phyloP scores from a whole-genome alignment of 1,139 yeast genomes.

The Lodderomyces theae region DNA sequence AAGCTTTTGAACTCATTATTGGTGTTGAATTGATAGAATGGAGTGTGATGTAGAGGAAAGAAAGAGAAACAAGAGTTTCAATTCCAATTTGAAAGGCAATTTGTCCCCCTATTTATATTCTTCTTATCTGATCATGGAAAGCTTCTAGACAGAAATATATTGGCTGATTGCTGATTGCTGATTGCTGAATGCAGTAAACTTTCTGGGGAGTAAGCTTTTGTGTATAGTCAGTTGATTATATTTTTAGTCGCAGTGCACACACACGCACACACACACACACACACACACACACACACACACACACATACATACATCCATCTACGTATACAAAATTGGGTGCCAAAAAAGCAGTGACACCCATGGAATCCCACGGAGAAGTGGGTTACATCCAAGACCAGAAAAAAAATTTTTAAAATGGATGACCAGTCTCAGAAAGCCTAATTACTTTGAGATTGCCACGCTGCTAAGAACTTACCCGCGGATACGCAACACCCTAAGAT shows the following conservation, averaged over 20 bases:
- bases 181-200: too few relatives aligned
- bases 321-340: too few relatives aligned
- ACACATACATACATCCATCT: too few relatives aligned
- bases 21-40: background rate
- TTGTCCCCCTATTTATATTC: background rate
- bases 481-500: background rate
- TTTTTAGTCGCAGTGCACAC: background rate
- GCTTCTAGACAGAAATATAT: too few relatives aligned
- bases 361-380: slow-evolving; percentile 2
- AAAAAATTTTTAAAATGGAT: background rate
- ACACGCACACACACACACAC: background rate
- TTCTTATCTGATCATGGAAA: too few relatives aligned
- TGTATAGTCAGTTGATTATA: too few relatives aligned
- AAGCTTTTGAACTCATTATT: slow-evolving; percentile 5
- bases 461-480: background rate
- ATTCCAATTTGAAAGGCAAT: background rate
- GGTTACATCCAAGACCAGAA: background rate
- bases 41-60: background rate
- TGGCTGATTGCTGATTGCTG: too few relatives aligned
- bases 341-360: background rate
- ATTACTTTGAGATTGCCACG: background rate
- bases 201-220: too few relatives aligned
- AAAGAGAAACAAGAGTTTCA: background rate
- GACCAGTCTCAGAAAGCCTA: background rate
- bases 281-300: background rate